Conservation (phyloP, 208 protist genomes). For the Trypanosoma grayi region DNA sequence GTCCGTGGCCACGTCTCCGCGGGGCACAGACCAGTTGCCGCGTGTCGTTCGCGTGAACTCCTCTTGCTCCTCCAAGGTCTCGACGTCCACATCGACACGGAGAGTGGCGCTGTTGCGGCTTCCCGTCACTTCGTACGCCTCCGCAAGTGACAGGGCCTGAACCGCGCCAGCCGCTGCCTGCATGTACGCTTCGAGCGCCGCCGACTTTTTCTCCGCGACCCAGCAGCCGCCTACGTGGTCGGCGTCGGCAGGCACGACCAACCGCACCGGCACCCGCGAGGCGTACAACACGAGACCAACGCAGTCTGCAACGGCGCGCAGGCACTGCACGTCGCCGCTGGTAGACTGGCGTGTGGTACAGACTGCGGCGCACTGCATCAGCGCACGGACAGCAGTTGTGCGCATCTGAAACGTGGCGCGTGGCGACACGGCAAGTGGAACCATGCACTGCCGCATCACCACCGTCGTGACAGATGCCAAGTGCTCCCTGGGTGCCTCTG, state of each 20-base stretch:
- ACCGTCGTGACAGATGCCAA: slow-evolving; percentile 29
- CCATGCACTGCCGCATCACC: slow-evolving; percentile 66
- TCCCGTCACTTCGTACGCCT: slow-evolving; percentile 9
- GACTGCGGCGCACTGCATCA: slow-evolving; percentile 55
- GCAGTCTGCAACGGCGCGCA: slow-evolving; percentile 32
- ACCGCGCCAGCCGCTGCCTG: slow-evolving; percentile 3
- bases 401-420: slow-evolving; percentile 28
- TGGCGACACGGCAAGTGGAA: slow-evolving; percentile 61
- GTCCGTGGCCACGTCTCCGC: slow-evolving; percentile 29
- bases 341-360: slow-evolving; percentile 24
- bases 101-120: neutral
- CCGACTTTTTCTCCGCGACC: slow-evolving; percentile 18
- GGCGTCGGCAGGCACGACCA: slow-evolving; percentile 32
- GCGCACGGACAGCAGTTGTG: slow-evolving; percentile 42
- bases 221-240: slow-evolving; percentile 27
- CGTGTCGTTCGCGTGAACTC: slow-evolving; percentile 4
- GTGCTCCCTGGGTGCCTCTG: slow-evolving; percentile 27
- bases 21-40: neutral
- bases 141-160: slow-evolving; percentile 6
- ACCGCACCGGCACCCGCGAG: slow-evolving; percentile 19
- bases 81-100: neutral
- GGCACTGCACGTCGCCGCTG: neutral
- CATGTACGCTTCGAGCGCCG: slow-evolving; percentile 2
- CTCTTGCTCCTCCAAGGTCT: slow-evolving; percentile 1
- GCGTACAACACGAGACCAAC: slow-evolving; percentile 30